Conservation (phyloP, 2,329 filamentous ascomycete genomes). For the Paramyrothecium sp. region DNA sequence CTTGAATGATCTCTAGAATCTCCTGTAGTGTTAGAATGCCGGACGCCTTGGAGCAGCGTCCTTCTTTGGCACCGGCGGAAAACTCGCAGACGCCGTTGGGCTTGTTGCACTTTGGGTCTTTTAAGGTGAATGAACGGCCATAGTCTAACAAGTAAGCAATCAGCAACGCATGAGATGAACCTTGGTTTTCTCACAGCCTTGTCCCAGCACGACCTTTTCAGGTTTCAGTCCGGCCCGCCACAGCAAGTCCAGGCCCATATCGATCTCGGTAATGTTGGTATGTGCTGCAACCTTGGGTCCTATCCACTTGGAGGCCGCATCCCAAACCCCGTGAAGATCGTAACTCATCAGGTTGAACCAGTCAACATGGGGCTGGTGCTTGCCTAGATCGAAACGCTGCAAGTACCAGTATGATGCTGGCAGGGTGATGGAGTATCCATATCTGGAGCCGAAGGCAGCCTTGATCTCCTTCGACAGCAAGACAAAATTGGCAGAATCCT, state of each 20-base stretch:
- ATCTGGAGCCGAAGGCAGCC: neutral
- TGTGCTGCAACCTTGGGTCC: slow-evolving; percentile 21
- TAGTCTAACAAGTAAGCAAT: slow-evolving; percentile 14
- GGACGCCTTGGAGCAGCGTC: slow-evolving; percentile 5
- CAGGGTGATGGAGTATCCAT: neutral
- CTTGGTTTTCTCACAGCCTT: slow-evolving; percentile 20
- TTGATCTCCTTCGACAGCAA: slow-evolving; percentile 9
- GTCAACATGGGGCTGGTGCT: too few relatives aligned
- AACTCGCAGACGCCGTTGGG: slow-evolving; percentile 13
- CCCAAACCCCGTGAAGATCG: slow-evolving; percentile 36
- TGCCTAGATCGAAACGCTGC: too few relatives aligned
- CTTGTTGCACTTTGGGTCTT: slow-evolving; percentile 9
- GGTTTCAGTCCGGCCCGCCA: slow-evolving; percentile 23
- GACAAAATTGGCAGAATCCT: slow-evolving; percentile 31
- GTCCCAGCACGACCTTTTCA: slow-evolving; percentile 22
- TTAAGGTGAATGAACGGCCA: slow-evolving; percentile 17
- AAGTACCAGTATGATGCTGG: slow-evolving; percentile 16
- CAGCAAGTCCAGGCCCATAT: slow-evolving; percentile 19
- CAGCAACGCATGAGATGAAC: too few relatives aligned
- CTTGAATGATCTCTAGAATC: slow-evolving; percentile 13
- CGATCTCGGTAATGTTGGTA: slow-evolving; percentile 31
- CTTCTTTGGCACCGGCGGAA: slow-evolving; percentile 7
- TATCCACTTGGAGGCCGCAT: slow-evolving; percentile 11
- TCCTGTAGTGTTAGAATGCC: slow-evolving; percentile 1
- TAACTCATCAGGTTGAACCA: slow-evolving; percentile 29